Evolutionary conservation across 2,329 filamentous ascomycete genomes (phyloP).

Genomic region (Arachnopeziza araneosa): DNA sequence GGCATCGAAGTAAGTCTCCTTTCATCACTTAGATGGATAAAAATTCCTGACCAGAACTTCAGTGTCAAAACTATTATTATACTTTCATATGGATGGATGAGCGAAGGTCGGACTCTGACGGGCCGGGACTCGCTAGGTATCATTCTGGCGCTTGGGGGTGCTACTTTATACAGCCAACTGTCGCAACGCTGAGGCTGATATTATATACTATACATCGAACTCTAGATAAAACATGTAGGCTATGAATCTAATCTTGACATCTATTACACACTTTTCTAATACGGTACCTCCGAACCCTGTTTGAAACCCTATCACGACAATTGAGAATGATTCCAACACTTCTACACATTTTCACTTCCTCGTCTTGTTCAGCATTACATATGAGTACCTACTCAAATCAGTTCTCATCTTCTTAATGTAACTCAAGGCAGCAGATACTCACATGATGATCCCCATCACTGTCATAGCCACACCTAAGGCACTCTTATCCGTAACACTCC

Average conservation of each 20-base stretch:
- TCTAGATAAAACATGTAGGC: not conserved
- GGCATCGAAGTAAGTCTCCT: slow-evolving; percentile 25
- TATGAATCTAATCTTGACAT: not conserved
- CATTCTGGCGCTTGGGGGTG: slow-evolving; percentile 38
- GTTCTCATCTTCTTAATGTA: not conserved
- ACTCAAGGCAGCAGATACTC: slow-evolving; percentile 6
- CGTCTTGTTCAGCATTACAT: slow-evolving; percentile 22
- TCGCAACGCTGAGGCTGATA: slow-evolving; percentile 10
- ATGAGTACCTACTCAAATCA: slow-evolving; percentile 18
- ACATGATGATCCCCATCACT: slow-evolving; percentile 21
- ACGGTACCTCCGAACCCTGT: not conserved
- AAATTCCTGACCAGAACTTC: not conserved
- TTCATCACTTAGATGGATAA: not conserved
- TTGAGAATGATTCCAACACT: not conserved
- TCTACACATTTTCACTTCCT: slow-evolving; percentile 4
- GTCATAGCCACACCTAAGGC: slow-evolving; percentile 22
- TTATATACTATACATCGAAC: not conserved
- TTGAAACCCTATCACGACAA: not conserved
- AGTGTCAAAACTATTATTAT: slow-evolving; percentile 43
- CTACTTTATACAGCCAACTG: slow-evolving; percentile 39
- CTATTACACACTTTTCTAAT: not conserved
- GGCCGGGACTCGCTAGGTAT: slow-evolving; percentile 37
- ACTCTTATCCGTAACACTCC: slow-evolving; percentile 18
- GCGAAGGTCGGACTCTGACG: slow-evolving; percentile 37
- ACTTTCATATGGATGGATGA: slow-evolving; percentile 40